Conservation (phyloP, 495 filamentous ascomycete genomes). For the Penicillium paxilli region DNA sequence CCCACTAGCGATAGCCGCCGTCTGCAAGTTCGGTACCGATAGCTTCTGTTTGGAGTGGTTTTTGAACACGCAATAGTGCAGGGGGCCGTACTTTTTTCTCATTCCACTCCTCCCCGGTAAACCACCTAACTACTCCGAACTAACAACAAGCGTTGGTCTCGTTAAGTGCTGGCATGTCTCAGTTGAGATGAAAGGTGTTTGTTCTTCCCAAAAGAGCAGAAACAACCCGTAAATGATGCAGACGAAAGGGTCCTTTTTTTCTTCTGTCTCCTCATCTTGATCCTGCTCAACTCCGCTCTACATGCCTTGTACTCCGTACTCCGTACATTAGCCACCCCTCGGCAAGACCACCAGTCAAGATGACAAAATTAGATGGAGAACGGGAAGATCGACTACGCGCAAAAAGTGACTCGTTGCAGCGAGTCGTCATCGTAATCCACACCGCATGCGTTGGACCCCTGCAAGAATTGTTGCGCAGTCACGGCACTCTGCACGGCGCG, state of each 20-base stretch:
- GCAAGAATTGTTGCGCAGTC: neutral
- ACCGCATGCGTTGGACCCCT: neutral
- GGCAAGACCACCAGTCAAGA: neutral
- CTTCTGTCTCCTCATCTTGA: too few relatives aligned
- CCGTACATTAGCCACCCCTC: neutral
- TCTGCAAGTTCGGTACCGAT: conserved; percentile 11
- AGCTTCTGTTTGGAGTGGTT: neutral
- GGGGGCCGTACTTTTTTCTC: neutral
- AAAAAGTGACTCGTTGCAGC: neutral
- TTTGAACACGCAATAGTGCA: conserved; percentile 1
- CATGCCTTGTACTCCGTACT: too few relatives aligned
- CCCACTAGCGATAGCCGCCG: conserved; percentile 32
- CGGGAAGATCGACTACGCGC: neutral
- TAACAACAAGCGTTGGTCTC: too few relatives aligned
- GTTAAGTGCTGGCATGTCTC: too few relatives aligned
- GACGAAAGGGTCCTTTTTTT: too few relatives aligned
- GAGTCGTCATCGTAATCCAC: neutral
- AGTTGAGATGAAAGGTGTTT: too few relatives aligned
- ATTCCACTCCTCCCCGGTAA: too few relatives aligned
- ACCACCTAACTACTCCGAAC: neutral
- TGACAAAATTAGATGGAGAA: neutral
- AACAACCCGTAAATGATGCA: too few relatives aligned
- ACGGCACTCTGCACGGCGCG: neutral
- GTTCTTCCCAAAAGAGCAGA: too few relatives aligned
- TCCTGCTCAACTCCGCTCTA: too few relatives aligned